These are phyloP conservation scores for Xylariales sp. DNA, from an alignment of 2,329 filamentous ascomycete genomes.

Conservation along the genomic window DNA sequence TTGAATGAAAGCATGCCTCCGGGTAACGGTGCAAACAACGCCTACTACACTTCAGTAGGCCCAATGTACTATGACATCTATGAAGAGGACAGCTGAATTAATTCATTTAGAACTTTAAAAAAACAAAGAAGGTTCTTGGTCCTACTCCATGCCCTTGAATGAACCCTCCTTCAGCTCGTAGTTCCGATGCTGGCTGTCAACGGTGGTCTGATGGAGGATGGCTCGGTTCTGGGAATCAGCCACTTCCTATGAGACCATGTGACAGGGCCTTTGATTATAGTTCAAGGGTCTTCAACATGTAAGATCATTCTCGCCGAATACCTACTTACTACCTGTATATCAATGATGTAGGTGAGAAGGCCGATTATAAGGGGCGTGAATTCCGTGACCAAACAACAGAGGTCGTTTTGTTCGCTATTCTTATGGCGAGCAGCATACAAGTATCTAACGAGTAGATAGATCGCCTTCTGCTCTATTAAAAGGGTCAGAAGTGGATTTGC, in stretches of 20 bases:
- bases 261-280: constrained; percentile 1
- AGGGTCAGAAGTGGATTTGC: constrained; percentile 5
- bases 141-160: not conserved
- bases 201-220: constrained; percentile 7
- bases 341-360: no score
- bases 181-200: not conserved
- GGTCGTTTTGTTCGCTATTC: no score
- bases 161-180: not conserved
- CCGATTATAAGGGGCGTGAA: no score
- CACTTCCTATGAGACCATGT: constrained; percentile 1
- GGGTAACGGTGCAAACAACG: not conserved
- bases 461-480: not conserved
- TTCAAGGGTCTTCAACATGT: not conserved
- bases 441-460: not conserved
- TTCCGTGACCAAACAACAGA: no score
- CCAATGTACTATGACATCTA: not conserved
- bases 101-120: not conserved
- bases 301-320: not conserved
- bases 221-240: not conserved
- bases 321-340: not conserved
- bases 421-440: no score
- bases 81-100: not conserved
- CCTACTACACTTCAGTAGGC: not conserved
- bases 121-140: not conserved
- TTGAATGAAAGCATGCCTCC: not conserved